Conservation (phyloP, 768 basidiomycete genomes). For the Exsudoporus frostii region DNA sequence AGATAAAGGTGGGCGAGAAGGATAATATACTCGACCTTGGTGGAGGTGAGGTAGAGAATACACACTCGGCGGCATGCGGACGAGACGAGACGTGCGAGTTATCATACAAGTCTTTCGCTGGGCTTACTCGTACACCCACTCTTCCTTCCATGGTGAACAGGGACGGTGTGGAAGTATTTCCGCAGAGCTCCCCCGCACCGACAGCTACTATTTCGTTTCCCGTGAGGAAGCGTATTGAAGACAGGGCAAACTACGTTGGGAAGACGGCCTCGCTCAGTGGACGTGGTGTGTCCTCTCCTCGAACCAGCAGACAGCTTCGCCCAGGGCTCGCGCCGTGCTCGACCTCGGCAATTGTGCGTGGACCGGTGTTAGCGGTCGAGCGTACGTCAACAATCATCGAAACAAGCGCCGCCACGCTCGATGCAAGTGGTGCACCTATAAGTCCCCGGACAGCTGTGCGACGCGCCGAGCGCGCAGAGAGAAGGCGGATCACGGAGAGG, state of each 20-base stretch:
- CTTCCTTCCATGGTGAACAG: background rate
- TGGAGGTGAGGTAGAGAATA: background rate
- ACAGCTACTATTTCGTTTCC: slow-evolving; percentile 20
- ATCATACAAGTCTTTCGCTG: background rate
- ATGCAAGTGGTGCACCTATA: background rate
- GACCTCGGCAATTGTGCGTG: background rate
- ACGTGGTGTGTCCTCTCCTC: background rate
- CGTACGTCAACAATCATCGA: background rate
- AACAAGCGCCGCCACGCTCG: background rate
- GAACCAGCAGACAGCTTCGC: background rate
- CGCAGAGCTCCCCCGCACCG: background rate
- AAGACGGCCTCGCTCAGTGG: slow-evolving; percentile 4
- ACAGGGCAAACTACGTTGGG: background rate
- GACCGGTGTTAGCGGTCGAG: background rate
- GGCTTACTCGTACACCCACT: background rate
- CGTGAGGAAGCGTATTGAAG: slow-evolving; percentile 12
- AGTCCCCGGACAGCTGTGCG: slow-evolving; percentile 22
- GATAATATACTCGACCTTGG: background rate
- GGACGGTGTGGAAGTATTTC: background rate
- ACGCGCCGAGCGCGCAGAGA: slow-evolving; percentile 18
- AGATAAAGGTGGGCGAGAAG: background rate
- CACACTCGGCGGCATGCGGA: background rate
- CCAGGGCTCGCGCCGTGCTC: background rate
- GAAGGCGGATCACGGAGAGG: slow-evolving; percentile 34
- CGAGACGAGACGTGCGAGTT: background rate